Percentiles rank a stretch among this genome's conserved stretches.
These are phyloP conservation scores for Arachis hypogaea DNA, from an alignment of 306 rosid genomes.

Conservation along the genomic window DNA sequence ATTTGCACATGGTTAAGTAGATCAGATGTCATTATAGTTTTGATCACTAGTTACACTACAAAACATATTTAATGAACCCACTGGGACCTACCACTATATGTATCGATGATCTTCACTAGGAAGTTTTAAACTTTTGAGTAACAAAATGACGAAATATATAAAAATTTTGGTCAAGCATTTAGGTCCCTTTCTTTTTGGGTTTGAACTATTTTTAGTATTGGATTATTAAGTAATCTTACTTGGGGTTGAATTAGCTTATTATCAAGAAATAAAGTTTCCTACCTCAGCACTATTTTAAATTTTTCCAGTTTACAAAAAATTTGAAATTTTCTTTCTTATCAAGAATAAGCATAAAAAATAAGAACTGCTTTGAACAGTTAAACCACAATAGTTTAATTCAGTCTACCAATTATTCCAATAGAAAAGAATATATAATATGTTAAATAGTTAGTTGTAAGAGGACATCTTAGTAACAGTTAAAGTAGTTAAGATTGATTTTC, in stretches of 20 bases:
- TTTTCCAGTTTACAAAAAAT: too few species aligned
- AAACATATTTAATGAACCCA: slow-evolving; percentile 27
- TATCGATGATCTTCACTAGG: slow-evolving; percentile 30
- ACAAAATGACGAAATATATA: not conserved
- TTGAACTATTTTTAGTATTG: too few species aligned
- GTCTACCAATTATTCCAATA: not conserved
- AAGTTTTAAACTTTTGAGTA: not conserved
- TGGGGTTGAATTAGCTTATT: too few species aligned
- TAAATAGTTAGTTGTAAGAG: not conserved
- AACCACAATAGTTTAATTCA: too few species aligned
- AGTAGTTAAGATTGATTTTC: not conserved
- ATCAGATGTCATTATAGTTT: slow-evolving; percentile 39
- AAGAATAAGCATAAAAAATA: too few species aligned
- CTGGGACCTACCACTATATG: slow-evolving; percentile 25
- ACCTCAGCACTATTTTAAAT: too few species aligned
- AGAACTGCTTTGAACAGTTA: too few species aligned
- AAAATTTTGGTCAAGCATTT: not conserved
- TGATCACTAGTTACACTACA: slow-evolving; percentile 11
- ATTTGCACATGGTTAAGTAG: slow-evolving; percentile 41
- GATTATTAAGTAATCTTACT: too few species aligned
- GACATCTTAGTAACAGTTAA: not conserved
- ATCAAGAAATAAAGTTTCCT: too few species aligned
- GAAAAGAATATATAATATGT: not conserved
- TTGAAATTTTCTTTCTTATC: too few species aligned
- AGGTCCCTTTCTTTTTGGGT: not conserved